These are phyloP conservation scores for Emmonsiellopsis sp. DNA, from an alignment of 2,329 filamentous ascomycete genomes.

Conservation along the genomic window DNA sequence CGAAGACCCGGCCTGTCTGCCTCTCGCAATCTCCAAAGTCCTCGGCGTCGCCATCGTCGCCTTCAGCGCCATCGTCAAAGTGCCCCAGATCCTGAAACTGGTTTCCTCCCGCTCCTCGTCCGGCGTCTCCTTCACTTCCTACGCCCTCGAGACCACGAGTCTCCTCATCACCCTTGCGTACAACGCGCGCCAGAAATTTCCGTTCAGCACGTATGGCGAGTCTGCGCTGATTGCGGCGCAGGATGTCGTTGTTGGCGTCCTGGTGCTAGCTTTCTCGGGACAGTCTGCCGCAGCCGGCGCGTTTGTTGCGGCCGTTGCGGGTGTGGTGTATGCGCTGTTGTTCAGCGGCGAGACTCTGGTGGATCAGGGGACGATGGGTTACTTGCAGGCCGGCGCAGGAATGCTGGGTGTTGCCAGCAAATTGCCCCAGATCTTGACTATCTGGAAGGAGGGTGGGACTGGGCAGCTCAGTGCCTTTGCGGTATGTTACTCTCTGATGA, in stretches of 20 bases:
- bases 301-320: constrained; percentile 69
- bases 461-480: constrained; percentile 95
- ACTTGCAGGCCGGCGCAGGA: constrained; percentile 77
- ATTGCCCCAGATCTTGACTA: constrained; percentile 81
- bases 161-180: constrained; percentile 89
- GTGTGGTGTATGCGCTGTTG: constrained; percentile 61
- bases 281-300: constrained; percentile 58
- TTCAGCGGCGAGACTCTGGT: constrained; percentile 49
- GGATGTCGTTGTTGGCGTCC: constrained; percentile 77
- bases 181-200: constrained; percentile 81
- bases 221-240: constrained; percentile 84
- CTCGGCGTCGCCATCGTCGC: constrained; percentile 90
- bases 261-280: constrained; percentile 78
- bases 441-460: constrained; percentile 76
- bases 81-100: constrained; percentile 93
- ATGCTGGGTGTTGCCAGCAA: constrained; percentile 80
- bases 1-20: constrained; percentile 67
- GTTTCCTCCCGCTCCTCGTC: constrained; percentile 67
- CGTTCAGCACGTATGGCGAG: constrained; percentile 95
- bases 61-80: constrained; percentile 84
- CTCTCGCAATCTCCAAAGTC: constrained; percentile 82
- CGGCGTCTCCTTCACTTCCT: constrained; percentile 81
- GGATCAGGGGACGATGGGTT: constrained; percentile 56
- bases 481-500: constrained; percentile 45
- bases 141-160: constrained; percentile 79